Evolutionary conservation across 2,329 filamentous ascomycete species (phyloP).

Genomic region (Purpureocillium takamizusanense): DNA sequence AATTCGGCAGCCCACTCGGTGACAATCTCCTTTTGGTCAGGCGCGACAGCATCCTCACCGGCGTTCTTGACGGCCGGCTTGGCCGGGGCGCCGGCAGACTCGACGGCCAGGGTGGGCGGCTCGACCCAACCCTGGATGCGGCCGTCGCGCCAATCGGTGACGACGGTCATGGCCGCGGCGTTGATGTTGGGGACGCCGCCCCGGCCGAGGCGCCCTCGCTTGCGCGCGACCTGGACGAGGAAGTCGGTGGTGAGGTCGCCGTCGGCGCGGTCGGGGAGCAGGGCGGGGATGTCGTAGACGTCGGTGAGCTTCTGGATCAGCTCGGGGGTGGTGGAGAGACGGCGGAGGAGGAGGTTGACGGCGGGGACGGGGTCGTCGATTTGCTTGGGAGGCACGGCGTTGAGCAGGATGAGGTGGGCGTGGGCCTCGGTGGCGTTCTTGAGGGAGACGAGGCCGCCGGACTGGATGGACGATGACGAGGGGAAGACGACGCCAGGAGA

Average conservation of each 20-base stretch:
- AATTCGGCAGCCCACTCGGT: slow-evolving; percentile 92
- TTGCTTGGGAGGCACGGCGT: slow-evolving; percentile 86
- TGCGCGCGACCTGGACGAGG: slow-evolving; percentile 87
- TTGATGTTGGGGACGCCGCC: slow-evolving; percentile 85
- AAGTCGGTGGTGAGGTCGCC: slow-evolving; percentile 84
- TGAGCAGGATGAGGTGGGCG: slow-evolving; percentile 78
- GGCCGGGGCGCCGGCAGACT: slow-evolving; percentile 17
- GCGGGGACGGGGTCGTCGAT: slow-evolving; percentile 89
- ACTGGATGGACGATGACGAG: slow-evolving; percentile 37
- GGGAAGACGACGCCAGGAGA: slow-evolving; percentile 94
- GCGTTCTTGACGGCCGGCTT: slow-evolving; percentile 26
- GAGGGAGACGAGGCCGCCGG: slow-evolving; percentile 34
- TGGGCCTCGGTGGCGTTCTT: slow-evolving; percentile 64
- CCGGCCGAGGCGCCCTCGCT: slow-evolving; percentile 78
- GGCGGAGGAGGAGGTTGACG: slow-evolving; percentile 72
- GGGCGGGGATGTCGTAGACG: slow-evolving; percentile 75
- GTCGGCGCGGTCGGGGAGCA: slow-evolving; percentile 56
- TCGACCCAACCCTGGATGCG: slow-evolving; percentile 89
- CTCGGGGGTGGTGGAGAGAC: slow-evolving; percentile 63
- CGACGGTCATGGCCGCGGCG: slow-evolving; percentile 82
- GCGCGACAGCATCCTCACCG: slow-evolving; percentile 35
- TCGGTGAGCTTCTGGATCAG: slow-evolving; percentile 72
- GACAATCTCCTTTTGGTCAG: slow-evolving; percentile 78
- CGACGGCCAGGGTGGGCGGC: slow-evolving; percentile 57
- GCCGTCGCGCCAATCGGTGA: slow-evolving; percentile 95